phyloP scores from a whole-genome alignment of 2,329 filamentous ascomycete genomes.

The Cladosporium halotolerans region DNA sequence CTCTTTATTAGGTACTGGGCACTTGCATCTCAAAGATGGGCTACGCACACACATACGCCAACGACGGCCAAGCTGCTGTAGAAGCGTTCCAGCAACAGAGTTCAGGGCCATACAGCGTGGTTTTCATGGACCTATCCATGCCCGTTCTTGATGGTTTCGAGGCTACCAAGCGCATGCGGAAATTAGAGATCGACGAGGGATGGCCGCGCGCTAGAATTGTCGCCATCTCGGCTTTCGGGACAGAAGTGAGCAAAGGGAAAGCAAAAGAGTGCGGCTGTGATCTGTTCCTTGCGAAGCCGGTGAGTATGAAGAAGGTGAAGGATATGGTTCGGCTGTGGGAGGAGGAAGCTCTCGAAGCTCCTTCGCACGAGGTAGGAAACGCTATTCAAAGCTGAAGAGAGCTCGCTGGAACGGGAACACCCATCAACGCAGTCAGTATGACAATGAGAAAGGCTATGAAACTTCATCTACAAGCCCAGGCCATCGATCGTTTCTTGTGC shows the following conservation, averaged over 20 bases:
- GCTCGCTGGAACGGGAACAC: too few species aligned
- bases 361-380: too few species aligned
- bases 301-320: background rate
- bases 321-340: background rate
- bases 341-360: too few species aligned
- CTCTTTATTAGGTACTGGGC: conserved; percentile 2
- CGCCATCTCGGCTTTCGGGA: conserved; percentile 17
- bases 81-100: conserved; percentile 28
- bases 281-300: conserved; percentile 28
- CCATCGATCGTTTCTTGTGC: too few species aligned
- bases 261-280: conserved; percentile 27
- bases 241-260: conserved; percentile 14
- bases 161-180: conserved; percentile 17
- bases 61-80: conserved; percentile 42
- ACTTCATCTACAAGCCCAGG: too few species aligned
- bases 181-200: conserved; percentile 9
- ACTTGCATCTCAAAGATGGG: conserved; percentile 21
- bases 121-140: conserved; percentile 39
- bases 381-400: too few species aligned
- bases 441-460: too few species aligned
- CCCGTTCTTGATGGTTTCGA: conserved; percentile 21
- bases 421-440: too few species aligned
- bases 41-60: conserved; percentile 32
- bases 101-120: conserved; percentile 28
- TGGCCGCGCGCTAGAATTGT: conserved; percentile 13